Conservation (phyloP, 306 rosid species). For the Abrus pulchellus region DNA sequence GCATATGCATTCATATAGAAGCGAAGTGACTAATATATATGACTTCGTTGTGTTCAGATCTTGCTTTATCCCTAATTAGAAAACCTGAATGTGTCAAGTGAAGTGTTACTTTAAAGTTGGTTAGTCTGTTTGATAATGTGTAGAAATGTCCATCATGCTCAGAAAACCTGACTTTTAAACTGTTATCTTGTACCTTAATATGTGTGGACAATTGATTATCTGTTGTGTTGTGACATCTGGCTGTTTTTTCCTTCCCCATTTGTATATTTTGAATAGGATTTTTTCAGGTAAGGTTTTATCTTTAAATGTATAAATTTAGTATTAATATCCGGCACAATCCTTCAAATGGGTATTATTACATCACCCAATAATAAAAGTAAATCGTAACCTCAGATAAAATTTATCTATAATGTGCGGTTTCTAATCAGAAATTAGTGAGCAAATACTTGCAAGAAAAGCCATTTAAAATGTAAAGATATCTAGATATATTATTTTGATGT, state of each 20-base stretch:
- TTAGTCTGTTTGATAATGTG: not conserved
- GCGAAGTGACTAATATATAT: constrained; percentile 16
- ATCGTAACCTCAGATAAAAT: no score
- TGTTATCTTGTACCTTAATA: constrained; percentile 23
- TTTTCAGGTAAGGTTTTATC: not conserved
- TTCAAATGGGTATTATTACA: no score
- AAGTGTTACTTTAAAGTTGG: constrained; percentile 43
- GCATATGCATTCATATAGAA: constrained; percentile 26
- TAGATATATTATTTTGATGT: not conserved
- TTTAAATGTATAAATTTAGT: not conserved
- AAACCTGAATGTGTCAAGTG: constrained; percentile 29
- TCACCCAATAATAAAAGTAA: no score
- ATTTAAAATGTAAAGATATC: not conserved
- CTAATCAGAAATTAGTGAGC: not conserved
- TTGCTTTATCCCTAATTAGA: not conserved
- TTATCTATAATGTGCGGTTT: no score
- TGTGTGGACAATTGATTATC: constrained; percentile 10
- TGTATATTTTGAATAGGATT: not conserved
- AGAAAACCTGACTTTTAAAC: not conserved
- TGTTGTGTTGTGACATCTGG: not conserved
- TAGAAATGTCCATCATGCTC: not conserved
- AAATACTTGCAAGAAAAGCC: not conserved
- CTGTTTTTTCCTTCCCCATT: not conserved
- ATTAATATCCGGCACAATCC: no score
- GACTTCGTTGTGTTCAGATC: constrained; percentile 30